phyloP scores from a whole-genome alignment of 2,329 filamentous ascomycete genomes.

The Paraconiothyrium sp. region DNA sequence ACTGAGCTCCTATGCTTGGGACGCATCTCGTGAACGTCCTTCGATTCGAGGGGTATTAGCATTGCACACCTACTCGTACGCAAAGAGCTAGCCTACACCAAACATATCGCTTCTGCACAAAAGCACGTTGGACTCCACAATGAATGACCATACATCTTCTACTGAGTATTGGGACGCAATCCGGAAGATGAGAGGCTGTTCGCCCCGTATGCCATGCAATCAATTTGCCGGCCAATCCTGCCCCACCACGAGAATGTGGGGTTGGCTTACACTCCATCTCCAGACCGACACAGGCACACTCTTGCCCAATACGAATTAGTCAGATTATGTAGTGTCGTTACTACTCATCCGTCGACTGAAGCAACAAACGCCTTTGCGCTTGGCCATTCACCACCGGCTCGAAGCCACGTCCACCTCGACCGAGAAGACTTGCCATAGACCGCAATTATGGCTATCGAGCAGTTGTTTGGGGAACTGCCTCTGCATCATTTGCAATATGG shows the following conservation, averaged over 20 bases:
- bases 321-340: not conserved
- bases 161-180: not conserved
- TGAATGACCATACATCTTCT: not conserved
- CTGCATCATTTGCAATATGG: constrained; percentile 41
- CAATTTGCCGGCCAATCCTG: constrained; percentile 35
- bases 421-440: not conserved
- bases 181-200: constrained; percentile 14
- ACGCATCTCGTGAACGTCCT: too few species aligned
- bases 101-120: not conserved
- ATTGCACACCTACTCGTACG: not conserved
- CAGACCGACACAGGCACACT: not conserved
- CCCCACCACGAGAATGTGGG: constrained; percentile 46
- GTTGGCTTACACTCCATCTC: constrained; percentile 20
- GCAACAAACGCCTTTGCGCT: not conserved
- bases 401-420: not conserved
- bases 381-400: not conserved
- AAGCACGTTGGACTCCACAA: not conserved
- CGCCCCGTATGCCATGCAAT: constrained; percentile 6
- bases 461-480: constrained; percentile 40
- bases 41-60: too few species aligned
- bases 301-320: not conserved
- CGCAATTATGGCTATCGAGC: constrained; percentile 39
- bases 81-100: not conserved
- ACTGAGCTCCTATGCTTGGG: too few species aligned
- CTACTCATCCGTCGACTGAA: not conserved